Percentiles rank a stretch among this genome's conserved stretches.
phyloP scores from a whole-genome alignment of 352 stramenopile genomes.

The Phytophthora ramorum region DNA sequence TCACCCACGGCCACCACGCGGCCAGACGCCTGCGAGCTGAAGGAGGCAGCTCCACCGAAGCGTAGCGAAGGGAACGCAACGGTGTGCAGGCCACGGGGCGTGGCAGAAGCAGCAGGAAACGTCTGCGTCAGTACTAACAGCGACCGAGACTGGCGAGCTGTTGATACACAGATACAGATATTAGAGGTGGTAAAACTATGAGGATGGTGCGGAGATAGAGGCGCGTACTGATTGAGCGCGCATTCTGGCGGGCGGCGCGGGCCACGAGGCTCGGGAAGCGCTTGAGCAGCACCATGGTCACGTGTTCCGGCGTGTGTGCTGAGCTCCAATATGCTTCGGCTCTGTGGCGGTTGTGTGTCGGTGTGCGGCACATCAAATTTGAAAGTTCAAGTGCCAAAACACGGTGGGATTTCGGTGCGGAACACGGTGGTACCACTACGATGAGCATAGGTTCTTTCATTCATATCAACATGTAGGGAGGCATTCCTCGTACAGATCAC shows the following conservation, averaged over 20 bases:
- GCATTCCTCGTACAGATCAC: conserved; percentile 17
- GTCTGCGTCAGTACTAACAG: conserved; percentile 10
- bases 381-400: not conserved
- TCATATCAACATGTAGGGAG: conserved; percentile 17
- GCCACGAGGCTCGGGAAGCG: conserved; percentile 29
- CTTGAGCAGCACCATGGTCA: conserved; percentile 27
- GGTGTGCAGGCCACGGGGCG: conserved; percentile 7
- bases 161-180: not conserved
- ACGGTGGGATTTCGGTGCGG: not conserved
- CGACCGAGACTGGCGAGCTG: conserved; percentile 19
- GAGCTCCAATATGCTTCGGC: not conserved
- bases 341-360: conserved; percentile 22
- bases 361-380: conserved; percentile 9
- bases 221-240: conserved; percentile 12
- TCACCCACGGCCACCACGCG: conserved; percentile 59
- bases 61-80: conserved; percentile 17
- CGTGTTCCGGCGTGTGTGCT: conserved; percentile 5
- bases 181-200: not conserved
- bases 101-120: conserved; percentile 3
- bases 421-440: conserved; percentile 10
- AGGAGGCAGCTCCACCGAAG: conserved; percentile 4
- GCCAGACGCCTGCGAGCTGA: conserved; percentile 21
- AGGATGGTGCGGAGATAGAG: not conserved
- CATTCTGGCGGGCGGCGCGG: conserved; percentile 23
- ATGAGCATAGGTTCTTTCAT: conserved; percentile 13